Percentiles rank a stretch among this genome's conserved stretches.
Evolutionary conservation across 2,329 filamentous ascomycete genomes (phyloP).

Genomic region (Paramyrothecium roridum): DNA sequence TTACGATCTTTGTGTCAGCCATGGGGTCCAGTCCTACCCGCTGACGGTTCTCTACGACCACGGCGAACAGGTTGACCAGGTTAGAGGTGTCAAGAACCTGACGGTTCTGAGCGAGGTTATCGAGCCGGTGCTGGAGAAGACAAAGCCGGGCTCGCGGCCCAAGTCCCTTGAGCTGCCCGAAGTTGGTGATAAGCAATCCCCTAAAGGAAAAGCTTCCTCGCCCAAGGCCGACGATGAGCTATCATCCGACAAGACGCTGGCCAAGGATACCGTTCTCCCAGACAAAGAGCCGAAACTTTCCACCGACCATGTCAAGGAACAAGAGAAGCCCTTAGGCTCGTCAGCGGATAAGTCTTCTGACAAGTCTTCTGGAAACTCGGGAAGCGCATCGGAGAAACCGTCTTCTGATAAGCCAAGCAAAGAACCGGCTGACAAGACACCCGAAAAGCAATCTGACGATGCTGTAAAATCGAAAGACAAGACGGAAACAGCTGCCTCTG

Average conservation of each 20-base stretch:
- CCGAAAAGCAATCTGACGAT: constrained; percentile 15
- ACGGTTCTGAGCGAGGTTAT: constrained; percentile 64
- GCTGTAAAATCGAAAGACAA: constrained; percentile 23
- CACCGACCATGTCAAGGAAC: constrained; percentile 8
- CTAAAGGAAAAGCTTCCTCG: constrained; percentile 15
- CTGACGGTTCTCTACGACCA: constrained; percentile 78
- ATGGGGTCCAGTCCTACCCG: constrained; percentile 69
- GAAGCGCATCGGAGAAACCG: constrained; percentile 15
- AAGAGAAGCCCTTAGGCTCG: constrained; percentile 30
- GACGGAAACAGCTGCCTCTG: not conserved
- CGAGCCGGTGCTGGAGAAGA: constrained; percentile 72
- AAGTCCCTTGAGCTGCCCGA: constrained; percentile 65
- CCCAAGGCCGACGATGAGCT: constrained; percentile 4
- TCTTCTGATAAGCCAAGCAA: constrained; percentile 7
- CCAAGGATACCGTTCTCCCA: not conserved
- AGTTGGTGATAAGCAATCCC: constrained; percentile 56
- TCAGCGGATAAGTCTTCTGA: constrained; percentile 4
- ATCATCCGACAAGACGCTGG: constrained; percentile 4
- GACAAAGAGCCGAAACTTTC: constrained; percentile 6
- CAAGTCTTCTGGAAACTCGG: constrained; percentile 10
- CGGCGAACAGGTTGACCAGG: constrained; percentile 62
- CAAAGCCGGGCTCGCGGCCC: constrained; percentile 78
- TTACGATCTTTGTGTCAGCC: constrained; percentile 70
- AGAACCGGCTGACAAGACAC: constrained; percentile 8
- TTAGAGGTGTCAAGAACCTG: constrained; percentile 67